phyloP scores from a whole-genome alignment of 257 asterid genomes.

The Penstemon newberryi region DNA sequence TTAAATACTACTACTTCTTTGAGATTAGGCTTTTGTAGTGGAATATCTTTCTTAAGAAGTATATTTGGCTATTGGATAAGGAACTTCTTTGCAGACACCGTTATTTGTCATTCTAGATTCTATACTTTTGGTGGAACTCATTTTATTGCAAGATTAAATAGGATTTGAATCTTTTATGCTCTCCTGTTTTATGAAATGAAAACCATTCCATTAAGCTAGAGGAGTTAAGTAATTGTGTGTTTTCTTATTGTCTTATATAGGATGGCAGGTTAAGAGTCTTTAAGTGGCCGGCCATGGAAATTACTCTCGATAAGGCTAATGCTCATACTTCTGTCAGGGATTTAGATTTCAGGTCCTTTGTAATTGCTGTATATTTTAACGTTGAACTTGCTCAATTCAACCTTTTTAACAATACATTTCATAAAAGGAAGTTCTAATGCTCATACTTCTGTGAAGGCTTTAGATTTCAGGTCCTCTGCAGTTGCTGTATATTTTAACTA shows the following conservation, averaged over 20 bases:
- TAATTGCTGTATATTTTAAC: background rate
- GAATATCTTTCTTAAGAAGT: background rate
- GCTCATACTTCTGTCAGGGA: slow-evolving; percentile 82
- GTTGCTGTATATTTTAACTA: background rate
- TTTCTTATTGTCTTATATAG: slow-evolving; percentile 44
- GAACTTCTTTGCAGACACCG: slow-evolving; percentile 3
- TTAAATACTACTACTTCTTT: slow-evolving; percentile 1
- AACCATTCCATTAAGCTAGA: slow-evolving; percentile 14
- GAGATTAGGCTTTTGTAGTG: slow-evolving; percentile 14
- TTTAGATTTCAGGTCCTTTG: slow-evolving; percentile 80
- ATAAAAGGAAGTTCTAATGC: too few relatives aligned
- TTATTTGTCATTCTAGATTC: background rate
- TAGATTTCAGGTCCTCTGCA: too few relatives aligned
- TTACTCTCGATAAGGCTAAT: slow-evolving; percentile 53
- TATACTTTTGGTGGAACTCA: background rate
- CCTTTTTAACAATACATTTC: too few relatives aligned
- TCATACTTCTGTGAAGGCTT: too few relatives aligned
- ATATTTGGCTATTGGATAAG: background rate
- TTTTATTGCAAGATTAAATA: background rate
- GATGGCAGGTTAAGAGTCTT: slow-evolving; percentile 91
- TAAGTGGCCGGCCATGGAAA: slow-evolving; percentile 90
- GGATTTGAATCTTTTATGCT: background rate
- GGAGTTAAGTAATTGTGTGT: slow-evolving; percentile 10
- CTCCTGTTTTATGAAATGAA: slow-evolving; percentile 4
- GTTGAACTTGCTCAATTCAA: too few relatives aligned